These are phyloP conservation scores for Zoysia matrella DNA, from an alignment of 202 grass and related monocot genomes.

Conservation along the genomic window DNA sequence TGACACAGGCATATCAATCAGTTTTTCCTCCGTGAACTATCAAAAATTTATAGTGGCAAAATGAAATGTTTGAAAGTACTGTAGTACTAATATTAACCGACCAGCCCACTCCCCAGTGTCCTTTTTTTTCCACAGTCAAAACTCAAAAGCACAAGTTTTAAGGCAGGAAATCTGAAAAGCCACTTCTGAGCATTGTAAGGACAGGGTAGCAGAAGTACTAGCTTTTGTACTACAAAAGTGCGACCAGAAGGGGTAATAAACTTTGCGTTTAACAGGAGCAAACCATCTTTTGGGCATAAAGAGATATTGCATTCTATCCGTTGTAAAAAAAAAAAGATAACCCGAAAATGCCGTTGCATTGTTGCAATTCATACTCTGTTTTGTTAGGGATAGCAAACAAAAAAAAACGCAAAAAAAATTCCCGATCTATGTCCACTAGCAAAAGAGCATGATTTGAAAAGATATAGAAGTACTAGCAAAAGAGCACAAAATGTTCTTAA, in stretches of 20 bases:
- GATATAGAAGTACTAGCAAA: background rate
- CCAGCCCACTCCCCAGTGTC: background rate
- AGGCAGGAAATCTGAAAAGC: conserved; percentile 40
- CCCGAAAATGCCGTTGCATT: background rate
- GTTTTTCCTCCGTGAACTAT: too few relatives aligned
- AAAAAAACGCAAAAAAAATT: conserved; percentile 4
- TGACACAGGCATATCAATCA: too few relatives aligned
- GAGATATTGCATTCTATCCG: background rate
- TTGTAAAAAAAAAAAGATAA: background rate
- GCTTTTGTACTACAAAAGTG: background rate
- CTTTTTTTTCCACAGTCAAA: background rate
- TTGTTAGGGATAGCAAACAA: background rate
- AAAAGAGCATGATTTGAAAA: background rate
- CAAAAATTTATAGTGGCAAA: too few relatives aligned
- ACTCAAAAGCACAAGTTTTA: conserved; percentile 22
- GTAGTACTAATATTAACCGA: background rate
- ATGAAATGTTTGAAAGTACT: too few relatives aligned
- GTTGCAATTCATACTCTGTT: background rate
- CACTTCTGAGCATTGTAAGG: background rate
- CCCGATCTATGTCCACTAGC: background rate
- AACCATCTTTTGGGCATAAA: conserved; percentile 31
- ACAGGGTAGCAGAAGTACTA: background rate
- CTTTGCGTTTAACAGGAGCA: conserved; percentile 17
- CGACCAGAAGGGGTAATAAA: background rate
- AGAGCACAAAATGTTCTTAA: background rate